These are phyloP conservation scores for Priceomyces melissophilus DNA, from an alignment of 805 yeast genomes.

Conservation along the genomic window DNA sequence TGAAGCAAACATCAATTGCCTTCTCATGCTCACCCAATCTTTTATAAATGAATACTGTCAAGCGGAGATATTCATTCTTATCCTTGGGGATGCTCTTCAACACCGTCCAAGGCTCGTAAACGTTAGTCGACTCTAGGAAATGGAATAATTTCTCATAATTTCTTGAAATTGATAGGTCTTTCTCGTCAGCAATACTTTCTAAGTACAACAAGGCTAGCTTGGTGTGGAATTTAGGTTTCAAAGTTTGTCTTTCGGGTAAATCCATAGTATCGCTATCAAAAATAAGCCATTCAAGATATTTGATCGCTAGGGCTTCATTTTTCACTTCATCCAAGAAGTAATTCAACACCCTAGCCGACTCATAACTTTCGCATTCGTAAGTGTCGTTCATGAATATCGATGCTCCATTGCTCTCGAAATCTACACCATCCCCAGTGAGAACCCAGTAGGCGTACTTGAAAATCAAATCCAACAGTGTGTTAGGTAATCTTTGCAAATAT, in stretches of 20 bases:
- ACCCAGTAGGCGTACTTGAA: constrained; percentile 57
- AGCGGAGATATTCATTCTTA: constrained; percentile 33
- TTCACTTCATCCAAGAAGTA: constrained; percentile 36
- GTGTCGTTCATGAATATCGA: constrained; percentile 65
- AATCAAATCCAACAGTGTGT: constrained; percentile 49
- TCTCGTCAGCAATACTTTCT: constrained; percentile 12
- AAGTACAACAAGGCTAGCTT: constrained; percentile 32
- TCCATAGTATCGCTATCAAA: constrained; percentile 32
- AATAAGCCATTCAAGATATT: constrained; percentile 47
- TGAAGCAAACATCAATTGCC: constrained; percentile 59
- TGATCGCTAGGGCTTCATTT: constrained; percentile 20
- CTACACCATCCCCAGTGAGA: constrained; percentile 25
- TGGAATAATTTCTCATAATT: constrained; percentile 29
- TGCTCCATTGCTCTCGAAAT: constrained; percentile 34
- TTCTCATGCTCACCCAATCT: constrained; percentile 59
- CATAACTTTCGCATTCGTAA: constrained; percentile 55
- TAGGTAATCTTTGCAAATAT: constrained; percentile 55
- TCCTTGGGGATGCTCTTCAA: constrained; percentile 30
- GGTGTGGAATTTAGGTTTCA: constrained; percentile 29
- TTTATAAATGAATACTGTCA: constrained; percentile 56
- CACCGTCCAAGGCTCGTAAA: constrained; percentile 37
- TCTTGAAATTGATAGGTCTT: constrained; percentile 7
- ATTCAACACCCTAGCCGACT: constrained; percentile 50
- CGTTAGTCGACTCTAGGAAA: constrained; percentile 27
- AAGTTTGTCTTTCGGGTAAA: not conserved